Base-by-base conservation (phyloP, 257 asterid species). In the Fraxinus cuspidata region DNA sequence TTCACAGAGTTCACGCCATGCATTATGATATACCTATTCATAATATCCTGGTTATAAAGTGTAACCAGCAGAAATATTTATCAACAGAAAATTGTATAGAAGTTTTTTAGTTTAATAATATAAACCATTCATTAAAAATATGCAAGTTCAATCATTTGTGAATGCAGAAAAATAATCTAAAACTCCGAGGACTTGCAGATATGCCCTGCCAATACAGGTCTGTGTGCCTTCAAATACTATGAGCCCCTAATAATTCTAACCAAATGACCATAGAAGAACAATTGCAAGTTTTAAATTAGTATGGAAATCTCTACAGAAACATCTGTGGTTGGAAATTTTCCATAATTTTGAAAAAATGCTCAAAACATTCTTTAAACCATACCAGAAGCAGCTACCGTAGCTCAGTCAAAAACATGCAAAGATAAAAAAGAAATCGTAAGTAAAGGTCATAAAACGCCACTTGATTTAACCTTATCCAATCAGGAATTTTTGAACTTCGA, bases 1-100 rank as follows among this genome's bases (percentile, higher is more conserved):
- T 84, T 95, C 97, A 69, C 98, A 88, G 60, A 93, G 98, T 74
- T 95, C 99, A 78, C 92, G 92, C 99, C 98, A 93, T 72, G 98
- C 97, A 77, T 96, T 95, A 82, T 95, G 99, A 84, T 95, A 95
- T 70, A 95, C 97, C 98, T 94, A 87, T 75, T 82, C 65, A 79
- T 23, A 47, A 25, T 29, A 60, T 72, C 74, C 69, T 19, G 76
- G 78, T 85, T 70, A 80, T 80, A 71, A 38, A 44, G 44, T 35
- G 74, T 40, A 65, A 65, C 49, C 47, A 72, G 67, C 70, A 75
- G 13, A 78, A 53, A 5, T 49, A 75, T 65, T 71, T 58, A 72
- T 53, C 38, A 10, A 74, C 56, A 70, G 47, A 69, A 32, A 71
- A 38, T 44, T 64, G 71, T 70, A 77, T 32, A 72, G 47, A 6